phyloP scores from a whole-genome alignment of 2,329 filamentous ascomycete species.

The Colletotrichum scovillei region DNA sequence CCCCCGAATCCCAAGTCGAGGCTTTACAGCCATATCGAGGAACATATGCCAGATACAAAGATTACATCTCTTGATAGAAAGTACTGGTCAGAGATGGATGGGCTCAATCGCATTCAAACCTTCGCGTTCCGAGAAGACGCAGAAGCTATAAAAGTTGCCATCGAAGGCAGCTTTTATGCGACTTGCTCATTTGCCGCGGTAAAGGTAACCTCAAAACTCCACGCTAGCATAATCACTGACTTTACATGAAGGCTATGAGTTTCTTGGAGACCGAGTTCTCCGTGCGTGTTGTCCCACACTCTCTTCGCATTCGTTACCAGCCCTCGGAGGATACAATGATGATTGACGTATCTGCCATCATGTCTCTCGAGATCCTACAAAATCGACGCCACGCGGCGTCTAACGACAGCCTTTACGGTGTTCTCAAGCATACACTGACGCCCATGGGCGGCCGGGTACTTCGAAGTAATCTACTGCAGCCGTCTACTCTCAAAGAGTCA shows the following conservation, averaged over 20 bases:
- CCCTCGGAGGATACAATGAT: slow-evolving; percentile 94
- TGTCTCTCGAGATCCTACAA: slow-evolving; percentile 89
- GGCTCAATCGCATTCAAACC: slow-evolving; percentile 80
- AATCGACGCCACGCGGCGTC: slow-evolving; percentile 84
- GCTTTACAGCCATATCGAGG: slow-evolving; percentile 78
- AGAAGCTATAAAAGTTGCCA: slow-evolving; percentile 81
- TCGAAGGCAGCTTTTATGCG: slow-evolving; percentile 87
- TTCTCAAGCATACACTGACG: slow-evolving; percentile 87
- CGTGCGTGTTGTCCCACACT: slow-evolving; percentile 79
- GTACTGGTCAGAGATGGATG: slow-evolving; percentile 84
- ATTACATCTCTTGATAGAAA: slow-evolving; percentile 77
- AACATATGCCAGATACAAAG: slow-evolving; percentile 72
- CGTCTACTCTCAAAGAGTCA: slow-evolving; percentile 74
- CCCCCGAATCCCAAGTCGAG: slow-evolving; percentile 76
- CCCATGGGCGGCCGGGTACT: slow-evolving; percentile 90
- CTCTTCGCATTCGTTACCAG: slow-evolving; percentile 86
- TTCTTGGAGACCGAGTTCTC: slow-evolving; percentile 80
- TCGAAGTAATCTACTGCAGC: slow-evolving; percentile 88
- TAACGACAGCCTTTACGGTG: slow-evolving; percentile 83
- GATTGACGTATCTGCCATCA: slow-evolving; percentile 90
- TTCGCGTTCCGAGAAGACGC: slow-evolving; percentile 85
- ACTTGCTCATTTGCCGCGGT: slow-evolving; percentile 89
- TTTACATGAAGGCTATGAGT: slow-evolving; percentile 73
- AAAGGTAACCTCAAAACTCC: slow-evolving; percentile 45
- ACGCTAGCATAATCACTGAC: slow-evolving; percentile 33